phyloP scores from a whole-genome alignment of 169 alveolate genomes.

The Theileria annulata region DNA sequence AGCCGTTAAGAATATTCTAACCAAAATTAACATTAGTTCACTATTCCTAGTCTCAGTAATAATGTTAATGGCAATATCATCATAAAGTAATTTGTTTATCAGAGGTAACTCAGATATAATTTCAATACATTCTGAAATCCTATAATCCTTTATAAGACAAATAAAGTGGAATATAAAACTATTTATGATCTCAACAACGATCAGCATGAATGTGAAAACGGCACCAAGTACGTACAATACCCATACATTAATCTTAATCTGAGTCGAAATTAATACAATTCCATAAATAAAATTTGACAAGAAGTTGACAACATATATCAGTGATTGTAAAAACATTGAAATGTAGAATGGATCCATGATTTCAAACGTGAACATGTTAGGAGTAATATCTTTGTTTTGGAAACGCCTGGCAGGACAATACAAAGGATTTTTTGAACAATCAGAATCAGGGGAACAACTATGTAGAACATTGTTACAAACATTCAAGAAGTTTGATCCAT shows the following conservation, averaged over 20 bases:
- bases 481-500: neutral
- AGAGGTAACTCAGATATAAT: conserved; percentile 12
- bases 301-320: conserved; percentile 9
- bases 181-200: conserved; percentile 28
- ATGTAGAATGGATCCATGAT: conserved; percentile 18
- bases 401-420: conserved; percentile 46
- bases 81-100: conserved; percentile 24
- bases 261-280: neutral
- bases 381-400: conserved; percentile 42
- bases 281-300: conserved; percentile 19
- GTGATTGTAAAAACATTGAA: neutral
- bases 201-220: neutral
- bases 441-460: conserved; percentile 14
- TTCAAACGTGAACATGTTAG: conserved; percentile 34
- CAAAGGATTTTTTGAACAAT: conserved; percentile 31
- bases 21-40: conserved; percentile 32
- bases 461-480: neutral
- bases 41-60: conserved; percentile 17
- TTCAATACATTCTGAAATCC: conserved; percentile 10
- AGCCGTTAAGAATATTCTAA: conserved; percentile 1
- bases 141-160: neutral
- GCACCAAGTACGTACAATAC: neutral
- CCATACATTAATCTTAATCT: conserved; percentile 11
- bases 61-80: conserved; percentile 50
- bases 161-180: conserved; percentile 17